phyloP scores from a whole-genome alignment of 2,329 filamentous ascomycete genomes.

The Lecanicillium sp. region DNA sequence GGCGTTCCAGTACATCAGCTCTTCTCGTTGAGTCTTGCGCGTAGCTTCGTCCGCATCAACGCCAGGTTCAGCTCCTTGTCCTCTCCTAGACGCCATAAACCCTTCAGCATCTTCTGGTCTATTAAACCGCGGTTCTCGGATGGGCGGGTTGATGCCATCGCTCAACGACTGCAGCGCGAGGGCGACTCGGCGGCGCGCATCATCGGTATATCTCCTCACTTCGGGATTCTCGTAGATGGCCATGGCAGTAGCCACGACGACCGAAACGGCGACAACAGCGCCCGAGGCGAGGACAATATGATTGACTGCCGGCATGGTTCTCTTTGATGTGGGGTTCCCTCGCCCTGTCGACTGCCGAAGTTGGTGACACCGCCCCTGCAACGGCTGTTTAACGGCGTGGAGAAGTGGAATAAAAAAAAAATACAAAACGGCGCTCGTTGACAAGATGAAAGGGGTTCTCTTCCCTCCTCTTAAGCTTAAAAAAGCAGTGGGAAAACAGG shows the following conservation, averaged over 20 bases:
- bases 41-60: slow-evolving; percentile 57
- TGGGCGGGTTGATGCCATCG: slow-evolving; percentile 43
- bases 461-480: neutral
- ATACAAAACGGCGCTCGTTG: too few species aligned
- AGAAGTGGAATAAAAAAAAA: too few species aligned
- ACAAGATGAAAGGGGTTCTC: too few species aligned
- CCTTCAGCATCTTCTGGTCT: slow-evolving; percentile 58
- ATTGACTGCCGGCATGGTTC: slow-evolving; percentile 47
- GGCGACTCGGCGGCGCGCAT: slow-evolving; percentile 53
- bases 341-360: too few species aligned
- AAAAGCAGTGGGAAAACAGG: neutral
- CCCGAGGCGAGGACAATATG: slow-evolving; percentile 45
- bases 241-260: slow-evolving; percentile 49
- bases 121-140: slow-evolving; percentile 50
- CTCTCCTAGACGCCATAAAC: slow-evolving; percentile 46
- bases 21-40: slow-evolving; percentile 52
- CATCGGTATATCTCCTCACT: slow-evolving; percentile 51
- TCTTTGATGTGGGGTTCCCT: neutral
- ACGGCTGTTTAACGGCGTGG: too few species aligned
- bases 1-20: slow-evolving; percentile 58
- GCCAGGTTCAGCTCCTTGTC: slow-evolving; percentile 30
- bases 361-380: too few species aligned
- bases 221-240: slow-evolving; percentile 58
- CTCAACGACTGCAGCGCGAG: slow-evolving; percentile 51
- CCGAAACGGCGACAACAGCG: slow-evolving; percentile 48